phyloP scores from a whole-genome alignment of 2,329 filamentous ascomycete species.

The Aspergillus novoparasiticus region DNA sequence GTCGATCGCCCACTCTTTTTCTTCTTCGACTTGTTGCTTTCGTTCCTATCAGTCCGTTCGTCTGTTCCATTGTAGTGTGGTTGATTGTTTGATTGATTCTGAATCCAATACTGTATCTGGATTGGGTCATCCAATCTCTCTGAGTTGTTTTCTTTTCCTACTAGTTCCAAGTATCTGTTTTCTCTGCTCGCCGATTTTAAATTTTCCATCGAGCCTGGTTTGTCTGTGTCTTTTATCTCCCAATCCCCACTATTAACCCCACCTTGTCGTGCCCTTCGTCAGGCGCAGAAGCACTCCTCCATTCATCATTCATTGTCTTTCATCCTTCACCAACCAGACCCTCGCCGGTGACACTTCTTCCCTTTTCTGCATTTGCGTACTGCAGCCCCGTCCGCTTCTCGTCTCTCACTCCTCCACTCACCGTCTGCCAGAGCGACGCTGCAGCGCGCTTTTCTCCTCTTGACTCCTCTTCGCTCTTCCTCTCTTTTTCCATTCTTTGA shows the following conservation, averaged over 20 bases:
- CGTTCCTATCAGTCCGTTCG: neutral
- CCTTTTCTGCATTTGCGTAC: slow-evolving; percentile 12
- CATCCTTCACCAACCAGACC: slow-evolving; percentile 10
- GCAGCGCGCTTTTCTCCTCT: slow-evolving; percentile 15
- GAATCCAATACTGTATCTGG: neutral
- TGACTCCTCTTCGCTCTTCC: neutral
- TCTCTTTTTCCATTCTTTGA: slow-evolving; percentile 1
- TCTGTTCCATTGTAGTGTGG: neutral
- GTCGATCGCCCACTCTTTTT: slow-evolving; percentile 6
- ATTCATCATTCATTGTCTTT: slow-evolving; percentile 3
- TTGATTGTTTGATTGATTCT: neutral
- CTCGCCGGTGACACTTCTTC: slow-evolving; percentile 19
- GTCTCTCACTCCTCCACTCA: slow-evolving; percentile 23
- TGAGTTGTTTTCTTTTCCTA: neutral
- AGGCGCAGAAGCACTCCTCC: slow-evolving; percentile 16
- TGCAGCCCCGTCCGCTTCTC: slow-evolving; percentile 21
- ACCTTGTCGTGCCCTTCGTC: slow-evolving; percentile 19
- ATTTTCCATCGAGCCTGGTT: neutral
- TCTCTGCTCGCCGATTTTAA: neutral
- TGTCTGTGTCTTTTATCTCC: slow-evolving; percentile 6
- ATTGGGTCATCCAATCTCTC: neutral
- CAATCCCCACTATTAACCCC: slow-evolving; percentile 20
- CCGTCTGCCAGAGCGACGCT: slow-evolving; percentile 22
- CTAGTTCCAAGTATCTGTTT: neutral
- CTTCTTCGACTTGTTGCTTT: neutral